These are phyloP conservation scores for Mrakia blollopis DNA, from an alignment of 768 basidiomycete genomes.

Conservation along the genomic window DNA sequence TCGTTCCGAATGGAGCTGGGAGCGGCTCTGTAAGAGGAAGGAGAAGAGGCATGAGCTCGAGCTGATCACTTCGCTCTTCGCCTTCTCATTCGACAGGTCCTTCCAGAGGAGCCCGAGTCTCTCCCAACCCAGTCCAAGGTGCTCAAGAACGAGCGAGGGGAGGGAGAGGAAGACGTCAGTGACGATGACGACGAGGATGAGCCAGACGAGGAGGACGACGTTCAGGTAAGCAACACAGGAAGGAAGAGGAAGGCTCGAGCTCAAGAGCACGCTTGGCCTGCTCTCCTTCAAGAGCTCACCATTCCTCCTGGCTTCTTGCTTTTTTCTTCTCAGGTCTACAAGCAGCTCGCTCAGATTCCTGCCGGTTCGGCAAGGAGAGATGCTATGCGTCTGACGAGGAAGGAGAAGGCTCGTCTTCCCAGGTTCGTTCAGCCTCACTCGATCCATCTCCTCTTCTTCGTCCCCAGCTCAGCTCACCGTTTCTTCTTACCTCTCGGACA, in stretches of 20 bases:
- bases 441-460: too few species aligned
- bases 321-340: slow-evolving; percentile 55
- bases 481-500: too few species aligned
- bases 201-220: slow-evolving; percentile 29
- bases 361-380: slow-evolving; percentile 89
- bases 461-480: too few species aligned
- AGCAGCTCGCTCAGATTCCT: slow-evolving; percentile 87
- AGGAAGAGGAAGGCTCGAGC: background rate
- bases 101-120: slow-evolving; percentile 32
- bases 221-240: slow-evolving; percentile 15
- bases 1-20: background rate
- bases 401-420: slow-evolving; percentile 83
- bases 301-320: background rate
- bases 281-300: background rate
- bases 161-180: slow-evolving; percentile 24
- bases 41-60: background rate
- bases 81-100: slow-evolving; percentile 19
- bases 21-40: background rate
- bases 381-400: slow-evolving; percentile 83
- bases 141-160: slow-evolving; percentile 27
- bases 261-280: background rate
- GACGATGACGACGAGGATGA: slow-evolving; percentile 26
- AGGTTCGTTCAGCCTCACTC: too few species aligned
- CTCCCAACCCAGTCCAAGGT: slow-evolving; percentile 28
- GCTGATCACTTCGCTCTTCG: background rate